A percentile compares a stretch with the other conserved stretches of the same genome.
These are phyloP conservation scores for Furcasterigmium sp. DNA, from an alignment of 2,329 filamentous ascomycete genomes.

Conservation along the genomic window DNA sequence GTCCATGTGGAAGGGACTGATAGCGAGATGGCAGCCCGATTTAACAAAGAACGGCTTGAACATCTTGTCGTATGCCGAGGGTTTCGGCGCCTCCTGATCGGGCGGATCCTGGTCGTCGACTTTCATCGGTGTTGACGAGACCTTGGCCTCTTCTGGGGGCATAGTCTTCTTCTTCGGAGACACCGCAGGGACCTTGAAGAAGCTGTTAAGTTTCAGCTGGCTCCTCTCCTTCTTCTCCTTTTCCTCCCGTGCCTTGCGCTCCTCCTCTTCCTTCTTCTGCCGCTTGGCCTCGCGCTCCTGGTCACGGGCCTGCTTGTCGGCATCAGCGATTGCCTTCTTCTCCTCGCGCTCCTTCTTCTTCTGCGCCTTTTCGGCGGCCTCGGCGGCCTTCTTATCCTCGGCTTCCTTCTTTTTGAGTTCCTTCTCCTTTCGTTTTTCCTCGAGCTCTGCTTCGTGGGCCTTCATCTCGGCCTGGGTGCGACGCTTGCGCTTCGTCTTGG, in stretches of 20 bases:
- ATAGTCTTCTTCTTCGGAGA: constrained; percentile 20
- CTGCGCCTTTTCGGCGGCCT: constrained; percentile 32
- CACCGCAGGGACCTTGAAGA: constrained; percentile 34
- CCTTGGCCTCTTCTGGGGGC: constrained; percentile 11
- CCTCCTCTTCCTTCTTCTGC: constrained; percentile 45
- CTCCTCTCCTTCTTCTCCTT: constrained; percentile 45
- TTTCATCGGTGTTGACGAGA: constrained; percentile 18
- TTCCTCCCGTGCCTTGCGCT: constrained; percentile 29
- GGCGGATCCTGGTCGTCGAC: constrained; percentile 8
- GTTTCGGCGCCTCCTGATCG: constrained; percentile 17
- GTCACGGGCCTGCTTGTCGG: constrained; percentile 26
- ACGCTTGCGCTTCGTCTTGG: constrained; percentile 32
- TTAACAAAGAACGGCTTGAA: constrained; percentile 83
- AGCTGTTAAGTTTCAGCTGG: constrained; percentile 40
- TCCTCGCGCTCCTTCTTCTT: constrained; percentile 23
- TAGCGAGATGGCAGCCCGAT: constrained; percentile 66
- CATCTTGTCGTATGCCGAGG: constrained; percentile 57
- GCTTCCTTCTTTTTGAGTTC: constrained; percentile 30
- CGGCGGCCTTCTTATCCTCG: constrained; percentile 29
- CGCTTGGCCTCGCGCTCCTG: constrained; percentile 41
- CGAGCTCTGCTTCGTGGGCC: constrained; percentile 24
- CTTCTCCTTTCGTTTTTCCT: constrained; percentile 27
- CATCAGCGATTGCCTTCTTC: constrained; percentile 20
- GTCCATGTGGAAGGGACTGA: constrained; percentile 52
- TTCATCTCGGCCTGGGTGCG: constrained; percentile 35